Evolutionary conservation across 129 eudicot species (phyloP), one percentile per base, ranked within the genome.

Genomic region (Gnaphalium uliginosum): DNA sequence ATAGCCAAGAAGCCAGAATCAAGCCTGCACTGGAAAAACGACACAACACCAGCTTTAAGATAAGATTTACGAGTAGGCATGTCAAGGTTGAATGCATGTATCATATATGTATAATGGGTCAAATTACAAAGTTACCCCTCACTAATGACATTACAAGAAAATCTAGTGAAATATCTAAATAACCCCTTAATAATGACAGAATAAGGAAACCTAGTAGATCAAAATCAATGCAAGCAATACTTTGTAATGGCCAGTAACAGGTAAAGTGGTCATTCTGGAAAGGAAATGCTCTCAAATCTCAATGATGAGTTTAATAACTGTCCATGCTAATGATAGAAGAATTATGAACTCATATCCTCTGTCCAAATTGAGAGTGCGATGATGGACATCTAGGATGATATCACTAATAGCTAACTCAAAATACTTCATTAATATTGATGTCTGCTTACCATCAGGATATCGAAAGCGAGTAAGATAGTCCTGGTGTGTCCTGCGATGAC

Each of bases 1-100:
- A 85, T 82, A 90, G 83, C 96, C 93, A 94, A 66, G 98, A 94
- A 19, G 98, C 97, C 79, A 91, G 85, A 82, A 94, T 90, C 82
- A 94, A 88, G 62, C 97, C 98, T 89, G 98, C 93, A 87, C 98
- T 94, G 98, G 26, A 71, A 79, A 19, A 83, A 80, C 67, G 77
- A 75, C 70, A 71, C 6, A 41, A 56, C 13, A 33, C 65, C 75
- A 76, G 73, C 69, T 57, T 79, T 82, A 66, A 67, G 25, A 68
- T 30, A 71, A 48, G 68, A 73, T 56, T 19, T 48, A 43, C n/a
- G n/a, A 43, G 68, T 23, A 84, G 67, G 26, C 15, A 64, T 9
- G 64, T 30, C 35, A 66, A 18, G 37, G 46, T 2, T 33, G 29
- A 58, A 48, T 17, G 41, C 22, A 63, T 65, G 33, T 65, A 32